Evolutionary conservation across 768 basidiomycete genomes (phyloP).

Genomic region (Xerocomus potaroensis): DNA sequence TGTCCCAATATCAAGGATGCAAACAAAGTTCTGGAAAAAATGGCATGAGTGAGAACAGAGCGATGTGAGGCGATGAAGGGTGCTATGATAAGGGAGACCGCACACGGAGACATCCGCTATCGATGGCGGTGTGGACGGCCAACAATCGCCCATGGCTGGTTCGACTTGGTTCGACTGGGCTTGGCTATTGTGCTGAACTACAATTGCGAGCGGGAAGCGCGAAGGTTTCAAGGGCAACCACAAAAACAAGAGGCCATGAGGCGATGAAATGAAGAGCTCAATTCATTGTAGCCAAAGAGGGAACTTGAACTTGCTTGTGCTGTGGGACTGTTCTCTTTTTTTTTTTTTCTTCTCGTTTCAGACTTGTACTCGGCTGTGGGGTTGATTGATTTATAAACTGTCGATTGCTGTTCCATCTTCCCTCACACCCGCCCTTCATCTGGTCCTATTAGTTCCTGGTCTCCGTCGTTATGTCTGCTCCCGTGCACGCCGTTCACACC

Average conservation of each 20-base stretch:
- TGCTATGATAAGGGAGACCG: neutral
- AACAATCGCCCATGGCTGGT: neutral
- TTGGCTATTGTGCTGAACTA: constrained; percentile 16
- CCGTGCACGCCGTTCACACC: constrained; percentile 28
- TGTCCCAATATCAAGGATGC: neutral
- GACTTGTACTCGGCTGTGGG: constrained; percentile 17
- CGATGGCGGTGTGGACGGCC: constrained; percentile 14
- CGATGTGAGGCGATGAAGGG: neutral
- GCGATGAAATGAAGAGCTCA: constrained; percentile 1
- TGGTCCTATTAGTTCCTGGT: constrained; percentile 7
- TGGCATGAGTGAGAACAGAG: constrained; percentile 4
- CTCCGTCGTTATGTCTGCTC: constrained; percentile 24
- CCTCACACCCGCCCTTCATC: constrained; percentile 6
- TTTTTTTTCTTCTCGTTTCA: constrained; percentile 7
- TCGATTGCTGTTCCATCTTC: neutral
- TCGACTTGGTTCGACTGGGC: constrained; percentile 5
- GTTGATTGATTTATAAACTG: constrained; percentile 20
- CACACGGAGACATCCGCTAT: constrained; percentile 9
- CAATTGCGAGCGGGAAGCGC: constrained; percentile 10
- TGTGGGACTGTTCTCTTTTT: constrained; percentile 7
- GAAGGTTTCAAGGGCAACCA: neutral
- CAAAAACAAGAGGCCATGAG: constrained; percentile 13
- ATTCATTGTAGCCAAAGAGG: constrained; percentile 20
- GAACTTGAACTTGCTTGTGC: constrained; percentile 3
- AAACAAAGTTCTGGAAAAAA: neutral